Evolutionary conservation across 768 basidiomycete species (phyloP), one percentile per base, ranked within the genome.

Genomic region (Favolaschia claudopus): DNA sequence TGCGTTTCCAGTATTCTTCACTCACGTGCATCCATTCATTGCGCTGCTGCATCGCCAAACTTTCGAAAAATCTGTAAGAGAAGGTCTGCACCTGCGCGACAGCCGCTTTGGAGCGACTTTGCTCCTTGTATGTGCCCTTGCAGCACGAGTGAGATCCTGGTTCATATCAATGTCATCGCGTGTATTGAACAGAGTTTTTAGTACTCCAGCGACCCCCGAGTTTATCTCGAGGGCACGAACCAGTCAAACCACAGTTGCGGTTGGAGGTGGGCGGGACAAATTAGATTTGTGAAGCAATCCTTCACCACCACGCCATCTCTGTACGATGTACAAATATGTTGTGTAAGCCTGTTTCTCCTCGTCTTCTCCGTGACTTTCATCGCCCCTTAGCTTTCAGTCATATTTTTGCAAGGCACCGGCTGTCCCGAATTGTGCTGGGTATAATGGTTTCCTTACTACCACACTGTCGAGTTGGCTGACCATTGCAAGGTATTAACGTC

Each of bases 121-220:
- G 20, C 64, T 82, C 15, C 67, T 78, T 47, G 67, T 82, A 0
- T 79, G 79, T 59, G 81, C 82, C 12, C 62, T 78, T 56, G 82
- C 77, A 13, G 64, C 77, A 5, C 69, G 79, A 40, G 78, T 61
- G 55, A 63, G 69, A 25, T 72, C 80, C 8, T 45, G 36, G 4
- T 34, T 46, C 25, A 17, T 15, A 40, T n/a, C 12, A n/a, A 32
- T 20, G 5, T 56, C 40, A 28, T 20, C 19, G 29, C 22, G 5
- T 32, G 37, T 29, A 49, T 19, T 55, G 17, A 49, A 27, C 27
- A 10, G 37, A 29, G 13, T 20, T 8, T 17, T 31, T 43, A 52
- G 57, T 62, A 67, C 47, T 68, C 73, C 34, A 69, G 75, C 52
- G 78, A 83, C 64, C 71, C 71, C 0, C 66, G 78, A 22, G 76